These are phyloP conservation scores for Davidsoniella eucalypti DNA, from an alignment of 2,329 filamentous ascomycete species.

Conservation along the genomic window DNA sequence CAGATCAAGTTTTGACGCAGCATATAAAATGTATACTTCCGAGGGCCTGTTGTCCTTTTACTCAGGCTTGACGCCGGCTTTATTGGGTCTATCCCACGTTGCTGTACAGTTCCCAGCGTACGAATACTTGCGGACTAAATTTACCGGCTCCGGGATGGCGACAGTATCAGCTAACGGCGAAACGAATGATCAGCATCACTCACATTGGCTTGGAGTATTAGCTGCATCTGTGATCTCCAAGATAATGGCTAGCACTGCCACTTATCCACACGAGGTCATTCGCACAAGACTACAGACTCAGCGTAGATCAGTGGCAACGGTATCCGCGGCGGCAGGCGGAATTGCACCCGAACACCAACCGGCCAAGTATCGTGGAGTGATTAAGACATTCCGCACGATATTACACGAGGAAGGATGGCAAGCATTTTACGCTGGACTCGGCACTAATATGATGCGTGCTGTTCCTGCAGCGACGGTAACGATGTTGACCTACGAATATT, in stretches of 20 bases:
- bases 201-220: constrained; percentile 68
- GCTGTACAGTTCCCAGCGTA: constrained; percentile 96
- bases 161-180: constrained; percentile 34
- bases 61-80: constrained; percentile 78
- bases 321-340: constrained; percentile 28
- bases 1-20: constrained; percentile 73
- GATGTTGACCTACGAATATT: constrained; percentile 89
- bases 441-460: constrained; percentile 92
- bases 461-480: constrained; percentile 93
- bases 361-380: constrained; percentile 56
- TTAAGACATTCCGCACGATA: constrained; percentile 72
- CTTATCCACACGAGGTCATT: constrained; percentile 94
- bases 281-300: constrained; percentile 89
- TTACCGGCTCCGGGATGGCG: constrained; percentile 83
- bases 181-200: constrained; percentile 17
- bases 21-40: constrained; percentile 83
- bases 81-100: constrained; percentile 84
- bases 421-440: constrained; percentile 93
- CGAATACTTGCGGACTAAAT: constrained; percentile 77
- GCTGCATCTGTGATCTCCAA: constrained; percentile 87
- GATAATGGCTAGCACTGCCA: constrained; percentile 81
- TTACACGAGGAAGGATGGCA: constrained; percentile 84
- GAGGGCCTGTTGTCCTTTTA: constrained; percentile 89
- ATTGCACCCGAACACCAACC: constrained; percentile 17
- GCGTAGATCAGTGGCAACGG: constrained; percentile 44